These are phyloP conservation scores for Sinapis alba DNA, from an alignment of 441 rosid genomes.

Conservation along the genomic window DNA sequence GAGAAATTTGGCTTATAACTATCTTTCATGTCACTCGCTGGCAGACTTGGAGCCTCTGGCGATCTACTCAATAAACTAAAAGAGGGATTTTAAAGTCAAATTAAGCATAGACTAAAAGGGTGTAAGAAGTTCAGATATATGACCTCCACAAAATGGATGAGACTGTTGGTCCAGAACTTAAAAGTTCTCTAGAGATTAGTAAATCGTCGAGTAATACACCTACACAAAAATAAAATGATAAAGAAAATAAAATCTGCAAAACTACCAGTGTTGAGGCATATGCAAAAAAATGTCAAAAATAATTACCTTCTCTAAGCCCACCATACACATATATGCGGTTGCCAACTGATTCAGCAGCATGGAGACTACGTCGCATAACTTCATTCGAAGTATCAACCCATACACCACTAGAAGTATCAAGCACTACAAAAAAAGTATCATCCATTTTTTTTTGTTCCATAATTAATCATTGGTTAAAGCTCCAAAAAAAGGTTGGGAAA, in stretches of 20 bases:
- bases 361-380: conserved; percentile 79
- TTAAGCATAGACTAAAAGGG: neutral
- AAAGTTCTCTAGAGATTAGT: conserved; percentile 63
- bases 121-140: conserved; percentile 2
- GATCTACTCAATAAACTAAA: conserved; percentile 62
- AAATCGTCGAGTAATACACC: conserved; percentile 73
- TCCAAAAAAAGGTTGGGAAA: neutral
- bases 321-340: conserved; percentile 68
- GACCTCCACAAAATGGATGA: conserved; percentile 47
- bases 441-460: neutral
- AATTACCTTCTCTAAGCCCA: conserved; percentile 79
- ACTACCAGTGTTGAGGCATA: neutral
- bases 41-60: conserved; percentile 68
- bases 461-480: neutral
- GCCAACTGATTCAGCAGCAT: conserved; percentile 82
- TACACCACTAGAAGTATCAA: conserved; percentile 77
- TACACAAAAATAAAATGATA: conserved; percentile 39
- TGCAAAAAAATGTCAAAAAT: neutral
- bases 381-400: conserved; percentile 75
- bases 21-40: conserved; percentile 47
- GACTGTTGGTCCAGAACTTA: conserved; percentile 43
- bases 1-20: conserved; percentile 51
- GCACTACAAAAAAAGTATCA: conserved; percentile 39
- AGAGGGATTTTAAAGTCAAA: conserved; percentile 5
- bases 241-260: conserved; percentile 7